Percentiles rank a stretch among this genome's conserved stretches.
Conservation (phyloP, 805 yeast genomes). For the Saccharomyces paradoxus region DNA sequence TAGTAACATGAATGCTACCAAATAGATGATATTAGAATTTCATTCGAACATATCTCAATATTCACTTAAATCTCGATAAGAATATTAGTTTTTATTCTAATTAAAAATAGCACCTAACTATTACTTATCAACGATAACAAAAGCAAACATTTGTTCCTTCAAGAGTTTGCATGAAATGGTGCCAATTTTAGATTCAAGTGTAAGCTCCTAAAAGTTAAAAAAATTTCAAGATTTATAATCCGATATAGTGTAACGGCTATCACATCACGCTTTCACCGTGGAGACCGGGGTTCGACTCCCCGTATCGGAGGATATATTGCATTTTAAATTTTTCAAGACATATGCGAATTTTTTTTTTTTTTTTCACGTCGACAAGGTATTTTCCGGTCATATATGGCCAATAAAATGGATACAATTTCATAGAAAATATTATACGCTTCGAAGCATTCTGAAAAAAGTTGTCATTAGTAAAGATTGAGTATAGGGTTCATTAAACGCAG, state of each 20-base stretch:
- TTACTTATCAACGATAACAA: too few relatives aligned
- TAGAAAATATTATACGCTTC: neutral
- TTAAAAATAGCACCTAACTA: too few relatives aligned
- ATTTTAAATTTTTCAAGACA: constrained; percentile 1
- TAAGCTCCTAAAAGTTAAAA: too few relatives aligned
- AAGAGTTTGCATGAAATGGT: too few relatives aligned
- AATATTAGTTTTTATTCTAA: too few relatives aligned
- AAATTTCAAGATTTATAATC: constrained; percentile 4
- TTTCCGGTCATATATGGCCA: neutral
- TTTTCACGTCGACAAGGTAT: neutral
- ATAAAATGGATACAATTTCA: neutral
- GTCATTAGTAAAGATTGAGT: neutral
- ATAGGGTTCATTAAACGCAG: neutral
- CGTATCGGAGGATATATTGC: constrained; percentile 20
- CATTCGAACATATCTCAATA: too few relatives aligned
- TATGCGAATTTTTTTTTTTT: neutral
- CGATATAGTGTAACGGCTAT: constrained; percentile 27
- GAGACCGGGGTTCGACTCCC: constrained; percentile 20
- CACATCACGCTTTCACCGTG: constrained; percentile 22
- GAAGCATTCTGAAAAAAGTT: neutral
- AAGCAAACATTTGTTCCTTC: too few relatives aligned
- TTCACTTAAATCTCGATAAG: too few relatives aligned
- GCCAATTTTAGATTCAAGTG: too few relatives aligned
- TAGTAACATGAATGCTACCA: too few relatives aligned
- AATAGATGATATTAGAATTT: too few relatives aligned